Evolutionary conservation across 148 eudicot species (phyloP).

Genomic region (Simmondsia chinensis): DNA sequence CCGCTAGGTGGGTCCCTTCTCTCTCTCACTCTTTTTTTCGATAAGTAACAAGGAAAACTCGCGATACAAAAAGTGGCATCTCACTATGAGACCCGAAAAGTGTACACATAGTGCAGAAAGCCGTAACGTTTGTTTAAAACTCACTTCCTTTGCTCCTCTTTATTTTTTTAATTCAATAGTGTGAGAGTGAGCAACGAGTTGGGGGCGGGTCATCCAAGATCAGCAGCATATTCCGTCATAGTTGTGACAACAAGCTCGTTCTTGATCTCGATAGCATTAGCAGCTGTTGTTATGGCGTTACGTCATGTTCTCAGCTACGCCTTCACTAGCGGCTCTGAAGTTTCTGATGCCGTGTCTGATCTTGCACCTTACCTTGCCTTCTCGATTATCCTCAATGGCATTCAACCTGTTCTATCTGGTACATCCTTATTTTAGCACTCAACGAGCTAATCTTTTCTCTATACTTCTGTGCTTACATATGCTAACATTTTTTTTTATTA

Average conservation of each 20-base stretch:
- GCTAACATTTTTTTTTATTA: no score
- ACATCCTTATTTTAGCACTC: no score
- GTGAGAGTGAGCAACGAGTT: slow-evolving; percentile 64
- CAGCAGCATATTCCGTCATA: slow-evolving; percentile 45
- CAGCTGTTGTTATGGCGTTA: slow-evolving; percentile 23
- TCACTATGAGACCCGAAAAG: no score
- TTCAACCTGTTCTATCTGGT: slow-evolving; percentile 61
- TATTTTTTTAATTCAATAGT: slow-evolving; percentile 13
- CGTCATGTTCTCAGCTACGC: slow-evolving; percentile 41
- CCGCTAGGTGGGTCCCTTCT: slow-evolving; percentile 38
- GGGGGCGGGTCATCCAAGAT: slow-evolving; percentile 51
- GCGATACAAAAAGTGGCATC: no score
- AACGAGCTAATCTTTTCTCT: no score
- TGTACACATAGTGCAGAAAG: no score
- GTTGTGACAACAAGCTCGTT: slow-evolving; percentile 27
- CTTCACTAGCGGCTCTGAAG: slow-evolving; percentile 40
- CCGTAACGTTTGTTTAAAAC: no score
- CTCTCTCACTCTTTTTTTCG: background rate
- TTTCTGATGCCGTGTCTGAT: slow-evolving; percentile 42
- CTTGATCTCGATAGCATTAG: slow-evolving; percentile 16
- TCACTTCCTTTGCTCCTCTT: no score
- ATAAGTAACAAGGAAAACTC: no score
- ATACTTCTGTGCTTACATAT: no score
- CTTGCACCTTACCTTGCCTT: slow-evolving; percentile 40
- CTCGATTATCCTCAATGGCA: slow-evolving; percentile 39